phyloP scores from a whole-genome alignment of 768 basidiomycete genomes.

The Lactarius hengduanensis region DNA sequence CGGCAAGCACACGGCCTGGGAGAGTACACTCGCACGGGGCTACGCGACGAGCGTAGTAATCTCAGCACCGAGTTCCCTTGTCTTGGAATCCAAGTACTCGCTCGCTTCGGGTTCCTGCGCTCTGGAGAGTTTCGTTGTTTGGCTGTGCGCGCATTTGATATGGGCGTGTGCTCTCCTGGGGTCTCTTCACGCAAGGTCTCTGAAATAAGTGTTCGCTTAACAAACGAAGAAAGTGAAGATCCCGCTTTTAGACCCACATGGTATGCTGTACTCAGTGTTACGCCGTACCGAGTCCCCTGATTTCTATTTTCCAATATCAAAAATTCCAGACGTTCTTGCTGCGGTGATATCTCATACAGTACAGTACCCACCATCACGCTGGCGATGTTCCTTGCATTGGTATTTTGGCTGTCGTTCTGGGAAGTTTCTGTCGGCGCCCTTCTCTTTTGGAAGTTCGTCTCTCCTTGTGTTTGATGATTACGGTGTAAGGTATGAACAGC shows the following conservation, averaged over 20 bases:
- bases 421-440: neutral
- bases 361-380: neutral
- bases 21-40: neutral
- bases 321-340: neutral
- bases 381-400: neutral
- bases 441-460: no score
- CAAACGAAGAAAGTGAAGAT: neutral
- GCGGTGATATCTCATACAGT: neutral
- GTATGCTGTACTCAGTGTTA: neutral
- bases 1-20: neutral
- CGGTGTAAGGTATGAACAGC: neutral
- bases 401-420: neutral
- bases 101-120: conserved; percentile 1
- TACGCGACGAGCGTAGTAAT: neutral
- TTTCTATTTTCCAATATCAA: neutral
- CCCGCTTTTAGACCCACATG: neutral
- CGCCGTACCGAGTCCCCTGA: neutral
- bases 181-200: neutral
- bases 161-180: neutral
- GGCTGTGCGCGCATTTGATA: neutral
- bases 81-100: neutral
- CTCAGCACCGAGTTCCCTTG: neutral
- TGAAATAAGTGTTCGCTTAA: neutral
- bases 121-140: neutral
- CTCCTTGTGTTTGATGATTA: neutral